Conservation (phyloP, 176 grass and related monocot genomes). For the Oryza nivara region DNA sequence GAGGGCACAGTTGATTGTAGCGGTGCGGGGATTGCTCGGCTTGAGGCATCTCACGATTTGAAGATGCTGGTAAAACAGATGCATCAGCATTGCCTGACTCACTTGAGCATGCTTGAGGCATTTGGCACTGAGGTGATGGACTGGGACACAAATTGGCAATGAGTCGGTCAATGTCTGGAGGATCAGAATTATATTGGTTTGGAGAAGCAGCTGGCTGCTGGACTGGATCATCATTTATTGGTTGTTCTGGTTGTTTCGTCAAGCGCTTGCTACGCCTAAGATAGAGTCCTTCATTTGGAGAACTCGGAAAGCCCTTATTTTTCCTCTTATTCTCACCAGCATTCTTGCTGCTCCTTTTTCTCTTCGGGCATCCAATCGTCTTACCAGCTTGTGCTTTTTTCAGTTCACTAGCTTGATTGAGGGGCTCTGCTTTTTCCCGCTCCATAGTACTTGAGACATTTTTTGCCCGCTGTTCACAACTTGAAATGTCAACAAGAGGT, state of each 20-base stretch:
- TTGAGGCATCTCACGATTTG: slow-evolving; percentile 22
- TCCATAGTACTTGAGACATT: slow-evolving; percentile 15
- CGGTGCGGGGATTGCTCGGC: slow-evolving; percentile 3
- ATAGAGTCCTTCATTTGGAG: slow-evolving; percentile 30
- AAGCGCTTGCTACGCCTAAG: slow-evolving; percentile 44
- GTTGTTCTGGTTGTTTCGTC: slow-evolving; percentile 22
- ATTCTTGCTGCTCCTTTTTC: slow-evolving; percentile 26
- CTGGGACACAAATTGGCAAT: slow-evolving; percentile 40
- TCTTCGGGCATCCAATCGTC: slow-evolving; percentile 30
- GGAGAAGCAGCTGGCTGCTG: slow-evolving; percentile 34
- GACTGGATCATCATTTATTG: slow-evolving; percentile 29
- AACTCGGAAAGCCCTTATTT: slow-evolving; percentile 12
- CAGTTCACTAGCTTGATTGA: background rate
- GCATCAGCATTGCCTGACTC: slow-evolving; percentile 4
- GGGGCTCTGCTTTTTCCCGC: background rate
- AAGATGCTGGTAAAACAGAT: background rate
- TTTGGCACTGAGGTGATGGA: slow-evolving; percentile 12
- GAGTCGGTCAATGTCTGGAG: slow-evolving; percentile 37
- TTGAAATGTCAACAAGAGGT: background rate
- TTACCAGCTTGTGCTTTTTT: slow-evolving; percentile 31
- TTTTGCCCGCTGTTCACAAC: background rate
- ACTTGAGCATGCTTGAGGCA: slow-evolving; percentile 36
- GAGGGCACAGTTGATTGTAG: slow-evolving; percentile 31
- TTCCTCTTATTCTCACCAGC: slow-evolving; percentile 20
- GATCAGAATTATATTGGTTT: slow-evolving; percentile 30